These are phyloP conservation scores for Suillus subluteus DNA, from an alignment of 768 basidiomycete species.

Conservation along the genomic window DNA sequence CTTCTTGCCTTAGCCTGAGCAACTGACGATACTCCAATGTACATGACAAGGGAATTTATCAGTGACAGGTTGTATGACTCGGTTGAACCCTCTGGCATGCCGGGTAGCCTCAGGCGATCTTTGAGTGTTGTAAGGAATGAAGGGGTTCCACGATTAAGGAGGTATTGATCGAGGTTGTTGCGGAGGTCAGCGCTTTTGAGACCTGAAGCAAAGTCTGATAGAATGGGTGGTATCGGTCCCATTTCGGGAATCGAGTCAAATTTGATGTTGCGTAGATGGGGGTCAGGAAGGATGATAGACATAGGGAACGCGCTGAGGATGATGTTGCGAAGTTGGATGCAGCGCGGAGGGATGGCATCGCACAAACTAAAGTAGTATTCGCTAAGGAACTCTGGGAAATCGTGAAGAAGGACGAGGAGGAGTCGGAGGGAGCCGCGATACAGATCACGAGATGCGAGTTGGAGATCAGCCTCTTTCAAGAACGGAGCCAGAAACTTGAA, in stretches of 20 bases:
- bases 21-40: conserved; percentile 91
- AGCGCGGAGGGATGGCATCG: conserved; percentile 89
- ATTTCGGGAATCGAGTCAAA: conserved; percentile 85
- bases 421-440: conserved; percentile 91
- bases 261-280: conserved; percentile 74
- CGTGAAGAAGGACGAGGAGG: conserved; percentile 93
- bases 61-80: conserved; percentile 86
- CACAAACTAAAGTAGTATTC: conserved; percentile 97
- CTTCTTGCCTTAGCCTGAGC: conserved; percentile 86
- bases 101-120: conserved; percentile 67
- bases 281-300: conserved; percentile 79
- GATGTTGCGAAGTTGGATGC: conserved; percentile 96
- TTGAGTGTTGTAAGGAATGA: conserved; percentile 79
- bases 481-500: conserved; percentile 96
- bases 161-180: conserved; percentile 79
- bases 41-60: conserved; percentile 94
- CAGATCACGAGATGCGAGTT: conserved; percentile 79
- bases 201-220: conserved; percentile 87
- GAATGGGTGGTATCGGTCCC: conserved; percentile 88
- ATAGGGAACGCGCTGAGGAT: conserved; percentile 95
- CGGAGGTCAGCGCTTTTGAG: conserved; percentile 83
- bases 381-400: conserved; percentile 97
- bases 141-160: conserved; percentile 73
- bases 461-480: conserved; percentile 80
- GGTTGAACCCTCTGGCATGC: conserved; percentile 45